A percentile compares a stretch with the other conserved stretches of the same genome.
Conservation (phyloP, 805 yeast genomes). For the Cyberlindnera japonica region DNA sequence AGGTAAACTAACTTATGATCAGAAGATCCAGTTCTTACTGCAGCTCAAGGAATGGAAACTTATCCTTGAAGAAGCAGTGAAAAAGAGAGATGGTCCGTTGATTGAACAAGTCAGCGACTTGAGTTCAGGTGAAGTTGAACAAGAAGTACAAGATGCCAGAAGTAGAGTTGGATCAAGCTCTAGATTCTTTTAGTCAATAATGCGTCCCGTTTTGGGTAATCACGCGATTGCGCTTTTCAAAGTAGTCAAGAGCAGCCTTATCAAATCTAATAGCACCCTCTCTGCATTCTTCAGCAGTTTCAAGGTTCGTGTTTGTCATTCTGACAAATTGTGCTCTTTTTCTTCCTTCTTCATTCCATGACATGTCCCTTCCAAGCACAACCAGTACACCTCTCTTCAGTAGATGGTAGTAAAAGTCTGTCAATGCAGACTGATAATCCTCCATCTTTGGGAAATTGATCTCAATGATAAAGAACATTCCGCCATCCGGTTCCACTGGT, state of each 20-base stretch:
- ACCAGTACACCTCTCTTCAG: conserved; percentile 10
- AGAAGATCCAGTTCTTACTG: conserved; percentile 17
- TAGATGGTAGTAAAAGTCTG: conserved; percentile 4
- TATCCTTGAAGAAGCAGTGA: conserved; percentile 22
- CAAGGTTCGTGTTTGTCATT: conserved; percentile 7
- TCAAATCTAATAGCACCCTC: conserved; percentile 10
- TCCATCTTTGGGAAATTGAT: conserved; percentile 28
- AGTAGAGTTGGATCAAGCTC: conserved; percentile 13
- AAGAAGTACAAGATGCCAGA: conserved; percentile 10
- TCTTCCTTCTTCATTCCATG: conserved; percentile 4
- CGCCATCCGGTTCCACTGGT: conserved; percentile 53
- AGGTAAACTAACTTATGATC: conserved; percentile 17
- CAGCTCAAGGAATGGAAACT: conserved; percentile 19
- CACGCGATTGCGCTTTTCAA: too few relatives aligned
- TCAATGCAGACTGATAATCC: conserved; percentile 6
- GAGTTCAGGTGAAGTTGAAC: conserved; percentile 4
- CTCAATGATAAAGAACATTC: conserved; percentile 53
- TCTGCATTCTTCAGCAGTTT: conserved; percentile 1
- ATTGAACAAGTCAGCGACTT: conserved; percentile 11
- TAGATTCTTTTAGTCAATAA: conserved; percentile 16
- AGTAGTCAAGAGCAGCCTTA: conserved; percentile 9
- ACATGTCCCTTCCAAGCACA: conserved; percentile 13
- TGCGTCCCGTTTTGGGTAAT: too few relatives aligned
- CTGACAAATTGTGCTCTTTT: conserved; percentile 10
- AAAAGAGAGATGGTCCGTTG: conserved; percentile 17